These are phyloP conservation scores for Mycocentrospora acerina DNA, from an alignment of 2,329 filamentous ascomycete species.

Conservation along the genomic window DNA sequence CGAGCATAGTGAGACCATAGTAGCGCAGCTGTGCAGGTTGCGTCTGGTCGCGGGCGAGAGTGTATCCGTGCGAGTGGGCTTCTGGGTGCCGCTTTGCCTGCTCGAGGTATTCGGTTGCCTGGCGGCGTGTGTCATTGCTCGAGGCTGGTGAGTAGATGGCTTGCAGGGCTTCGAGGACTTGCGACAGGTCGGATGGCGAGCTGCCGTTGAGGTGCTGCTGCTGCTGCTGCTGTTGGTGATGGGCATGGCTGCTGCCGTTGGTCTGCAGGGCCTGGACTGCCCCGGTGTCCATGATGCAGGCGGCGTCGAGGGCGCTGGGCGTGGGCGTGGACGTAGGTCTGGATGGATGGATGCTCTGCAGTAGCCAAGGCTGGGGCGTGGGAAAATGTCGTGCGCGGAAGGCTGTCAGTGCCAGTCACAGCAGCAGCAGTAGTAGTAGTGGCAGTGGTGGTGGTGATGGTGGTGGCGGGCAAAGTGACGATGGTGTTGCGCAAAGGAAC, in stretches of 20 bases:
- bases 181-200: conserved; percentile 51
- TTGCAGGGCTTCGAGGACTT: conserved; percentile 81
- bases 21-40: conserved; percentile 85
- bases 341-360: conserved; percentile 6
- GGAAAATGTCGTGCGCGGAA: conserved; percentile 5
- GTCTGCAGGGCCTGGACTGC: conserved; percentile 28
- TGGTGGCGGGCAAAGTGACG: conserved; percentile 2
- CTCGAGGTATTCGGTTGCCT: conserved; percentile 85
- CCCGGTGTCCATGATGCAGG: conserved; percentile 35
- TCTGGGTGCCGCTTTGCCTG: conserved; percentile 75
- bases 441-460: conserved; percentile 2
- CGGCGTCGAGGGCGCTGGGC: conserved; percentile 6
- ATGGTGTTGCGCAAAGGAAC: neutral
- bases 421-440: conserved; percentile 2
- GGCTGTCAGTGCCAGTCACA: conserved; percentile 1
- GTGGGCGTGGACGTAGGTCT: too few relatives aligned
- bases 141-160: conserved; percentile 83
- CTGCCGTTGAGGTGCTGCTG: conserved; percentile 19
- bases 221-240: conserved; percentile 16
- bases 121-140: conserved; percentile 75
- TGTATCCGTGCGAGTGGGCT: conserved; percentile 82
- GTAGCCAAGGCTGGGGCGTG: conserved; percentile 8
- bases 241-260: conserved; percentile 21
- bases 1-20: conserved; percentile 88
- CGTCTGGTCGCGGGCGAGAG: conserved; percentile 71